Percentiles rank a stretch among this genome's conserved stretches.
phyloP scores from a whole-genome alignment of 352 stramenopile species.

The Phytophthora foliorum region DNA sequence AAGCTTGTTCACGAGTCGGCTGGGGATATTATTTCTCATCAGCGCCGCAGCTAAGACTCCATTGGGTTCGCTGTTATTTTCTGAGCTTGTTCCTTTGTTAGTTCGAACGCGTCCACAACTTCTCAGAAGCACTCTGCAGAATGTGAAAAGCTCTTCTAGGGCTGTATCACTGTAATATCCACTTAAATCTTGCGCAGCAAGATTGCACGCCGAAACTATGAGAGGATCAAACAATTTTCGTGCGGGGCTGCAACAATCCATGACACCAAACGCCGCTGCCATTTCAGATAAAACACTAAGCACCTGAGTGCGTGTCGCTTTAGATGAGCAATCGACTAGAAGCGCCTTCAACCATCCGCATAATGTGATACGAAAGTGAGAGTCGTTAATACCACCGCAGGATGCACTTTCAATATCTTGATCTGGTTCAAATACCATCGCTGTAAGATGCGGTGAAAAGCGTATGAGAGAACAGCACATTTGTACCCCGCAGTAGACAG shows the following conservation, averaged over 20 bases:
- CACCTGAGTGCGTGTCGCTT: conserved; percentile 26
- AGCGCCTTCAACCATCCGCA: conserved; percentile 30
- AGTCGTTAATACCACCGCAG: too few relatives aligned
- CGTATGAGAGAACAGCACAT: conserved; percentile 38
- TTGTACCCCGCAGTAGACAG: conserved; percentile 30
- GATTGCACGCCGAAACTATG: conserved; percentile 32
- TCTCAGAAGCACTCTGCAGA: conserved; percentile 28
- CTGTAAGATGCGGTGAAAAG: conserved; percentile 23
- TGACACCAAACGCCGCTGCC: conserved; percentile 19
- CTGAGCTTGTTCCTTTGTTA: background rate
- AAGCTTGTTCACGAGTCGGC: conserved; percentile 18
- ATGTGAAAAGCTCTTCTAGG: conserved; percentile 38
- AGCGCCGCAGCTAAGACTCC: conserved; percentile 11
- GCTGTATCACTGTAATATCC: background rate
- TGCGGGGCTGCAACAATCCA: conserved; percentile 14
- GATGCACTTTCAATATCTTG: background rate
- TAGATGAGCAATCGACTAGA: conserved; percentile 40
- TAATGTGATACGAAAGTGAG: conserved; percentile 4
- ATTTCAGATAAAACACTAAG: conserved; percentile 32
- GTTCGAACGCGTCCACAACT: conserved; percentile 5
- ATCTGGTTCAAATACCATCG: conserved; percentile 16
- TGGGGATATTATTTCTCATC: conserved; percentile 23
- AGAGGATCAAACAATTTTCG: conserved; percentile 34
- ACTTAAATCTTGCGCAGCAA: conserved; percentile 16
- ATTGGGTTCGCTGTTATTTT: background rate